Base-by-base conservation (phyloP, 495 filamentous ascomycete species). In the Penicillium angulare region DNA sequence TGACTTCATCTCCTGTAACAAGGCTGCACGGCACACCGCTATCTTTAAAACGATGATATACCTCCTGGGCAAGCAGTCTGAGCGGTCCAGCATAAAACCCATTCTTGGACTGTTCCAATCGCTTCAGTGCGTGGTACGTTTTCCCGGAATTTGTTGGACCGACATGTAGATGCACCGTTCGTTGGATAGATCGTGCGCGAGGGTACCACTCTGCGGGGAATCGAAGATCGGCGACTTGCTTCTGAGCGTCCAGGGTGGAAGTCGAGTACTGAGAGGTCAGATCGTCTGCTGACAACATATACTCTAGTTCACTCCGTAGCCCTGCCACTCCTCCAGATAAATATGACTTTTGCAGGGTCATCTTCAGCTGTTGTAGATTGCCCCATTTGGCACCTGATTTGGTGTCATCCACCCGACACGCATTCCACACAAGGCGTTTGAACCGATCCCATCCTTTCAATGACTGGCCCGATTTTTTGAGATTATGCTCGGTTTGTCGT, bases 131-230 rank as follows among this genome's bases (percentile, higher is more conserved):
- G 64, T 90, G 86, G 67, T 97, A 97, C 2, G 95, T 99, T 71
- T 99, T 99, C 48, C 95, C 95, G 5, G 92, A 97, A 69, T 99
- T 99, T 2, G 95, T 99, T 0, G 95, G 95, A 1, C 95, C 95
- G 38, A 99, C 91, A 63, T 99, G 95, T 7, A 99, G 73, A 74
- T 97, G 88, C 47, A 97, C 79, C 2, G 82, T 92, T 29, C 95
- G 79, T 62, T 92, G 86, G 48, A 91, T 70, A 16, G 81, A 73
- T 41, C 95, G 81, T 17, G 95, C 88, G 5, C 74, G 79, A 2
- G 91, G 90, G 64, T 86, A 99, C 93, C 91, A 97, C 61, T 97
- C 93, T 43, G 82, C 77, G 0, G 95, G 95, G 64, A 83, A 90
- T 26, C 90, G 81, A 38, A 96, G 67, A 70, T 97, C 90, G 15